Conservation (phyloP, 2,329 filamentous ascomycete species). For the Neurospora crassa region DNA sequence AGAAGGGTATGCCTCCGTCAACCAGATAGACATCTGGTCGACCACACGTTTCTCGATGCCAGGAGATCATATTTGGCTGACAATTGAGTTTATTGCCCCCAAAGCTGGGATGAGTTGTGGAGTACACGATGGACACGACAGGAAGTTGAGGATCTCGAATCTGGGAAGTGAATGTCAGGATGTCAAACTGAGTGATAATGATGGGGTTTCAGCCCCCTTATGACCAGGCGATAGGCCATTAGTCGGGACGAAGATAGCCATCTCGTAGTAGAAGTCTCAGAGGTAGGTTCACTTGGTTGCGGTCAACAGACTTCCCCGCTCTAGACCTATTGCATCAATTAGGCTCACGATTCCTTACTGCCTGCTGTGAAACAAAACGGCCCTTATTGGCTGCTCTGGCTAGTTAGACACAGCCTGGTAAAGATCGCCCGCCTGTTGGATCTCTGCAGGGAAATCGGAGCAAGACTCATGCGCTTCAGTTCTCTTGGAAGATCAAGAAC, state of each 20-base stretch:
- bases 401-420: background rate
- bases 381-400: background rate
- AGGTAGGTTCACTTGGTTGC: background rate
- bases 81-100: background rate
- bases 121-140: background rate
- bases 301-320: background rate
- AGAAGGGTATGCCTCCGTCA: conserved; percentile 5
- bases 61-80: conserved; percentile 1
- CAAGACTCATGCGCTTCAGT: background rate
- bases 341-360: background rate
- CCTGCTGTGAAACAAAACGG: background rate
- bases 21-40: conserved; percentile 7
- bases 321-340: background rate
- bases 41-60: conserved; percentile 7
- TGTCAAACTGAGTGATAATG: background rate
- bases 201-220: too few relatives aligned
- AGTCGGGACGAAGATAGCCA: too few relatives aligned
- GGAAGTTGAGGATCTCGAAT: background rate
- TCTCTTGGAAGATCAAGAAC: background rate
- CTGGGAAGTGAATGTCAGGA: background rate
- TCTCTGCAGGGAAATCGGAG: background rate
- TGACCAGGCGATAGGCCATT: too few relatives aligned
- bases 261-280: too few relatives aligned
- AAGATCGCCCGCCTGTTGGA: too few relatives aligned
- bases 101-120: background rate